Conservation (phyloP, 1,139 yeast genomes). For the Kurtzmaniella quercitrusa region DNA sequence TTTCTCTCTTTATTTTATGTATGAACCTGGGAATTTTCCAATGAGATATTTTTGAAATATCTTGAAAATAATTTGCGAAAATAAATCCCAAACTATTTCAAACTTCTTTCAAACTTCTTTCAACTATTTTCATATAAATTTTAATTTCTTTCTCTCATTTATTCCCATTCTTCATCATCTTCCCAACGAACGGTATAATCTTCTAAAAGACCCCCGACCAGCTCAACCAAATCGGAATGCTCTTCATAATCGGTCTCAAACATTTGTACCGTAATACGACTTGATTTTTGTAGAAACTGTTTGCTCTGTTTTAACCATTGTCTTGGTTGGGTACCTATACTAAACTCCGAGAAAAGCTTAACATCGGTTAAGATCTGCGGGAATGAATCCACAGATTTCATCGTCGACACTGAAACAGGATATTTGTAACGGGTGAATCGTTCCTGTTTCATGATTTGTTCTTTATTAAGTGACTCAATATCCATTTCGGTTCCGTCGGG, state of each 20-base stretch:
- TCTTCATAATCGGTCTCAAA: constrained; percentile 52
- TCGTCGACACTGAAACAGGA: constrained; percentile 6
- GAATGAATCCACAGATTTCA: constrained; percentile 29
- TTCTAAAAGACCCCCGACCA: constrained; percentile 43
- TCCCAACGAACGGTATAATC: constrained; percentile 59
- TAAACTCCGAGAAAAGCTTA: constrained; percentile 31
- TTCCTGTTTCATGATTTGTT: constrained; percentile 4
- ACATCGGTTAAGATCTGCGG: constrained; percentile 19
- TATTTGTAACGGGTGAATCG: constrained; percentile 15
- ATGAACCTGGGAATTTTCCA: too few relatives aligned
- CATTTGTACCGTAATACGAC: constrained; percentile 11
- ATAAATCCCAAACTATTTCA: too few relatives aligned
- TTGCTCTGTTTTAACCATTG: constrained; percentile 45
- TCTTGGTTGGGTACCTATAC: constrained; percentile 45
- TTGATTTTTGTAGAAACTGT: constrained; percentile 38
- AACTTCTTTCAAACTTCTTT: not conserved
- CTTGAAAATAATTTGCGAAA: too few relatives aligned
- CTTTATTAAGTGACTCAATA: constrained; percentile 5
- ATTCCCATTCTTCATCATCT: constrained; percentile 36
- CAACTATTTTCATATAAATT: not conserved
- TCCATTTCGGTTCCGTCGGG: constrained; percentile 8
- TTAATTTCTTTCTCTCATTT: not conserved
- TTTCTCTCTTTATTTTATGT: too few relatives aligned
- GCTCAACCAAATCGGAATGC: constrained; percentile 61
- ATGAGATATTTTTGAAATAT: too few relatives aligned